These are phyloP conservation scores for Aspergillus costaricaensis DNA, from an alignment of 2,329 filamentous ascomycete genomes.

Conservation along the genomic window DNA sequence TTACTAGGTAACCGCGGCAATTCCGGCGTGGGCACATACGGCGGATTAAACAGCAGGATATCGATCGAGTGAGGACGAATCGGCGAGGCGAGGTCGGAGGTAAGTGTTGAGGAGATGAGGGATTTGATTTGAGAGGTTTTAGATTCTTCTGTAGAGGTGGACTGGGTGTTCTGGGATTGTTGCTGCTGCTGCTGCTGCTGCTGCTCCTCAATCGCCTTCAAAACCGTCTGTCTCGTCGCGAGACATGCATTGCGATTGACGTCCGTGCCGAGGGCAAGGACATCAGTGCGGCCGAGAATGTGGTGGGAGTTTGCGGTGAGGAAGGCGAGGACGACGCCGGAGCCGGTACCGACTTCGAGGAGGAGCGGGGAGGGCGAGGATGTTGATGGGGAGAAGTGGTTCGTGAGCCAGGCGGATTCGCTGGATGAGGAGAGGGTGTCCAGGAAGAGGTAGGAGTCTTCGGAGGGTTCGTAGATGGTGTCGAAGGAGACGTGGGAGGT, in stretches of 20 bases:
- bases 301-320: conserved; percentile 69
- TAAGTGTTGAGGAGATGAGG: conserved; percentile 54
- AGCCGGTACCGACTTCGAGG: conserved; percentile 86
- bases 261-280: conserved; percentile 77
- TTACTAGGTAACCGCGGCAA: conserved; percentile 59
- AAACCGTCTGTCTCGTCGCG: conserved; percentile 71
- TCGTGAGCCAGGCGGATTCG: conserved; percentile 69
- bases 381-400: conserved; percentile 56
- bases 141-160: conserved; percentile 1
- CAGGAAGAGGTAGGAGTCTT: conserved; percentile 92
- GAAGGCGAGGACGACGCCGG: conserved; percentile 91
- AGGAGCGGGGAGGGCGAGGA: conserved; percentile 57
- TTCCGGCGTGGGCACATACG: conserved; percentile 85
- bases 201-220: conserved; percentile 48
- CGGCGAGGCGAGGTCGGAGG: conserved; percentile 67
- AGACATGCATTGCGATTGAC: conserved; percentile 81
- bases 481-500: conserved; percentile 89
- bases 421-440: conserved; percentile 77
- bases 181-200: conserved; percentile 12
- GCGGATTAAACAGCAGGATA: conserved; percentile 92
- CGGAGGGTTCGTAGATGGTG: conserved; percentile 89
- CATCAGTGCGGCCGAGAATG: conserved; percentile 70
- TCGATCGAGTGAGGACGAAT: conserved; percentile 67
- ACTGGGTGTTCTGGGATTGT: not conserved
- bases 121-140: not conserved